Evolutionary conservation across 2,329 filamentous ascomycete genomes (phyloP), one percentile per base, ranked within the genome.

Genomic region (Aaosphaeria pasadenensis): DNA sequence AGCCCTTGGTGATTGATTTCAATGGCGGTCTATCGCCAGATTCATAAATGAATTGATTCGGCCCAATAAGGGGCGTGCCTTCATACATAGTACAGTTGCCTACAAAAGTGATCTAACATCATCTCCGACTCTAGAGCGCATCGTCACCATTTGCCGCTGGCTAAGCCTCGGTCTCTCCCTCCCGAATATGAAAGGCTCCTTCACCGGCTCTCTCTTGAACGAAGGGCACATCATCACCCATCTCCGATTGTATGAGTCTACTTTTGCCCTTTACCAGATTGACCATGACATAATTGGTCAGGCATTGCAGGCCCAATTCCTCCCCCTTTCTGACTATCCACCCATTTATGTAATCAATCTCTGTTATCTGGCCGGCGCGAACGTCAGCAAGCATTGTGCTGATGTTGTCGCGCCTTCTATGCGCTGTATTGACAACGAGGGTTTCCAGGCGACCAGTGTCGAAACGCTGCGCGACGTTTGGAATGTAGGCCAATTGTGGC

Each of bases 281-380:
- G 67, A 87, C 74, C 39, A 95, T 74, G 76, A 88, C 80, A 58
- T 85, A 84, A 64, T 95, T 94, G 52, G 86, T 76, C 7, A 83
- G 81, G 59, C 85, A 85, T 44, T 81, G 75, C n/a, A 96, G 75
- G 1, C 89, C 88, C 51, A 91, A 60, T 64, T 88, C 81, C 58
- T 82, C 78, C 0, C 88, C 94, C 38, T 86, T 80, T 44, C 76
- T 78, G 31, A 95, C 78, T 50, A 99, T 87, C 72, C 92, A 99
- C 1, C 91, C 92, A 66, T 95, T 96, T 57, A 92, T 81, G 61
- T 86, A 95, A 41, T 91, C 83, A 38, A 96, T 81, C 60, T 96
- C 90, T 0, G 89, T 90, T 49, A 77, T 71, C 9, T 63, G 48
- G 1, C 88, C 86, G 1, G 71, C 67, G 7, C 81, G 72, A 9